Conservation (phyloP, 2,329 filamentous ascomycete genomes). For the Hypoxylon sp. region DNA sequence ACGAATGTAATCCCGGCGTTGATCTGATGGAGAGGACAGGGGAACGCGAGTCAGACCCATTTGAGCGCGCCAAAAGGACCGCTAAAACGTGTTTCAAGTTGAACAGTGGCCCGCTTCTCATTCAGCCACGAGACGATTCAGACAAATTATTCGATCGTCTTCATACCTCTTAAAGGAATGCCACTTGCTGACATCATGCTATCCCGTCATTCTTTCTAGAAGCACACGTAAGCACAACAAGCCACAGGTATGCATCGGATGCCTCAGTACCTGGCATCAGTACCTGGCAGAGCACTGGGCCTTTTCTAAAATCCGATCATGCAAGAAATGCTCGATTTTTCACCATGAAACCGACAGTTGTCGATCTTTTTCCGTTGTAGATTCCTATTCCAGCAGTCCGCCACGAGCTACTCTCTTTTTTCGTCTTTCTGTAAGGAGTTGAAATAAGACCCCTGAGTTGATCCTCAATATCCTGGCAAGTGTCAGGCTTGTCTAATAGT, state of each 20-base stretch:
- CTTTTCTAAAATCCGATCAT: constrained; percentile 7
- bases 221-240: constrained; percentile 31
- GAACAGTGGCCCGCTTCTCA: constrained; percentile 45
- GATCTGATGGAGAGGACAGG: constrained; percentile 39
- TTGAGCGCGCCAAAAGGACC: constrained; percentile 19
- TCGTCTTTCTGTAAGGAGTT: constrained; percentile 16
- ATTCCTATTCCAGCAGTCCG: constrained; percentile 19
- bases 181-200: constrained; percentile 30
- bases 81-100: constrained; percentile 51
- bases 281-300: not conserved
- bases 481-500: constrained; percentile 18
- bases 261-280: not conserved
- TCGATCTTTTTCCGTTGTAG: constrained; percentile 2
- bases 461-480: constrained; percentile 26
- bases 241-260: not conserved
- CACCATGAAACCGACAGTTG: constrained; percentile 11
- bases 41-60: constrained; percentile 28
- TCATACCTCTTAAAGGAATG: constrained; percentile 36
- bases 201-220: constrained; percentile 34
- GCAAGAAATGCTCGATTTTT: constrained; percentile 4
- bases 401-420: constrained; percentile 7
- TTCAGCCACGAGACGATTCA: constrained; percentile 46
- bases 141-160: constrained; percentile 38
- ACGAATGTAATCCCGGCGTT: constrained; percentile 42
- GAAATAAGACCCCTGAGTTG: constrained; percentile 37